A percentile compares a stretch with the other conserved stretches of the same genome.
Conservation (phyloP, 176 grass and related monocot species). For the Carex littledalei region DNA sequence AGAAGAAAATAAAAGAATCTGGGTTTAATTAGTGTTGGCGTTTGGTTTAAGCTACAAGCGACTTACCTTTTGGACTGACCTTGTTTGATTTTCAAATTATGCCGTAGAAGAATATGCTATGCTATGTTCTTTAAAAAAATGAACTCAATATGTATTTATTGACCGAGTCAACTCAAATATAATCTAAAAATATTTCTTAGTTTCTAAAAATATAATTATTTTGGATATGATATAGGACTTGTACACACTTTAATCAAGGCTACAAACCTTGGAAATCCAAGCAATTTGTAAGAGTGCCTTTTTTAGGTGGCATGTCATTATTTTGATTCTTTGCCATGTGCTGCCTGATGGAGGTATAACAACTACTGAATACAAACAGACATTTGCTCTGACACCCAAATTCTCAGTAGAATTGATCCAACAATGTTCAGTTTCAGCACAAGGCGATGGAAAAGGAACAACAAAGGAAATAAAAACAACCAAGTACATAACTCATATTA, state of each 20-base stretch:
- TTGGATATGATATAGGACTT: not conserved
- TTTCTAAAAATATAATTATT: not conserved
- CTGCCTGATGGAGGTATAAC: not conserved
- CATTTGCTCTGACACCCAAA: not conserved
- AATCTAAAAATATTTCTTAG: not conserved
- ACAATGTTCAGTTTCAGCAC: not conserved
- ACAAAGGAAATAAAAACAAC: no score
- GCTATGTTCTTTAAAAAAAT: not conserved
- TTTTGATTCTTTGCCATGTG: constrained; percentile 1
- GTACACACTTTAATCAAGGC: not conserved
- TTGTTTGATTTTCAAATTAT: not conserved
- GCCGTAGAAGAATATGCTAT: not conserved
- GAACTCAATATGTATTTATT: not conserved
- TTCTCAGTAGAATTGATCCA: not conserved
- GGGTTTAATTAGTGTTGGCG: not conserved
- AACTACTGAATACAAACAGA: not conserved
- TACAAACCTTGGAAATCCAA: not conserved
- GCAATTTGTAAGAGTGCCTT: not conserved
- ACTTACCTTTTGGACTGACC: not conserved
- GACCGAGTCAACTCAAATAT: not conserved
- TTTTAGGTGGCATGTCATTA: not conserved
- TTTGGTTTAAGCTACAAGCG: not conserved
- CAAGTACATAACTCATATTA: no score
- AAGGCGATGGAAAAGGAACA: not conserved
- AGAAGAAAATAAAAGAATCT: not conserved